Evolutionary conservation across 2,329 filamentous ascomycete genomes (phyloP).

Genomic region (Paecilomyces sp.): DNA sequence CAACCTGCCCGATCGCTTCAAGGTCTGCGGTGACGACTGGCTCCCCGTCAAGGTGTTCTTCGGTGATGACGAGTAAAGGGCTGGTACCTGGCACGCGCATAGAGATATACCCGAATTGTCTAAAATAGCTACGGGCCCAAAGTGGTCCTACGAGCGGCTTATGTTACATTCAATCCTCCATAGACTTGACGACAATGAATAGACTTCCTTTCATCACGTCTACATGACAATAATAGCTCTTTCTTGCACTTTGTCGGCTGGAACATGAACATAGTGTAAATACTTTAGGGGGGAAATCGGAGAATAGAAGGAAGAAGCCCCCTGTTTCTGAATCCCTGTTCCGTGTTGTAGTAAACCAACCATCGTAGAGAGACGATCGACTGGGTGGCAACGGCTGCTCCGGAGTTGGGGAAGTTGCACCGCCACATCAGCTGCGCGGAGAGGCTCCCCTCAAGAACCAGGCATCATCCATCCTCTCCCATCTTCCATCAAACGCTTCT

Average conservation of each 20-base stretch:
- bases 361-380: neutral
- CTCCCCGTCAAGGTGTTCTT: slow-evolving; percentile 71
- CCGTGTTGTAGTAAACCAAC: neutral
- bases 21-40: slow-evolving; percentile 71
- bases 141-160: neutral
- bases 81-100: slow-evolving; percentile 1
- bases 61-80: slow-evolving; percentile 65
- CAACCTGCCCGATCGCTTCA: slow-evolving; percentile 67
- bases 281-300: neutral
- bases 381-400: slow-evolving; percentile 1
- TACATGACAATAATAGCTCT: neutral
- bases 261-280: neutral
- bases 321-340: neutral
- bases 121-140: slow-evolving; percentile 12
- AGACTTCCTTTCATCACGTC: neutral
- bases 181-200: neutral
- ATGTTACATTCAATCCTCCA: neutral
- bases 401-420: slow-evolving; percentile 4
- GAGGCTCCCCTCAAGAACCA: slow-evolving; percentile 12
- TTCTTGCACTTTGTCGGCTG: neutral
- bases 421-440: slow-evolving; percentile 7
- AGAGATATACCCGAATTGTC: slow-evolving; percentile 7
- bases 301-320: neutral
- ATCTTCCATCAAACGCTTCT: slow-evolving; percentile 9
- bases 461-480: slow-evolving; percentile 13